Conservation (phyloP, 306 rosid genomes). For the Malus domestica region DNA sequence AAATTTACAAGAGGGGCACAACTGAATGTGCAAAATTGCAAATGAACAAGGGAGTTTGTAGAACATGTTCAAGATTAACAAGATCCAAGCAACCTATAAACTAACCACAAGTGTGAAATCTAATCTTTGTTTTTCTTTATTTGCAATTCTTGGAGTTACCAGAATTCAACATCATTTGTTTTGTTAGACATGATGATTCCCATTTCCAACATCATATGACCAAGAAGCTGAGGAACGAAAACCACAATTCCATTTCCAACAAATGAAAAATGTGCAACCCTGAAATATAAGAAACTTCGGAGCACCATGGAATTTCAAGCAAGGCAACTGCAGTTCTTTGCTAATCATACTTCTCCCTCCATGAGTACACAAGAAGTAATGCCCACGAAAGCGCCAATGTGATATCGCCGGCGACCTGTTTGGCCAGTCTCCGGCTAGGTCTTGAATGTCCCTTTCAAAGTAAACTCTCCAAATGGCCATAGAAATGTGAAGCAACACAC, state of each 20-base stretch:
- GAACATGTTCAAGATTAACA: background rate
- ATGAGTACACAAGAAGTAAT: conserved; percentile 57
- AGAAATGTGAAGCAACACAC: conserved; percentile 69
- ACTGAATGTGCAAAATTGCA: background rate
- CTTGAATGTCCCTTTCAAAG: conserved; percentile 57
- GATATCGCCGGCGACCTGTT: conserved; percentile 66
- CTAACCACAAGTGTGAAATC: background rate
- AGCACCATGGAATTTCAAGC: background rate
- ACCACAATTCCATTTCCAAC: background rate
- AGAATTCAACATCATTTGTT: background rate
- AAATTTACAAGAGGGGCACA: background rate
- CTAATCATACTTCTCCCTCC: conserved; percentile 92
- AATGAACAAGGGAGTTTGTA: background rate
- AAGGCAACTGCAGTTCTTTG: background rate
- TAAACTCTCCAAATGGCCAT: conserved; percentile 84
- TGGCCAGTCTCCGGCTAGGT: conserved; percentile 63
- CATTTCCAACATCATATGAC: background rate
- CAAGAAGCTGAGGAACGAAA: background rate
- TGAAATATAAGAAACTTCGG: background rate
- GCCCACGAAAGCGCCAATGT: conserved; percentile 75
- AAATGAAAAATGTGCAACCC: background rate
- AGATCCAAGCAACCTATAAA: background rate
- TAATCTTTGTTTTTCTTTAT: background rate
- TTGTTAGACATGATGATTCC: background rate
- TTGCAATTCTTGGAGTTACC: background rate